A percentile compares a stretch with the other conserved stretches of the same genome.
phyloP scores from a whole-genome alignment of 768 basidiomycete genomes.

The Melanogaster broomeanus region DNA sequence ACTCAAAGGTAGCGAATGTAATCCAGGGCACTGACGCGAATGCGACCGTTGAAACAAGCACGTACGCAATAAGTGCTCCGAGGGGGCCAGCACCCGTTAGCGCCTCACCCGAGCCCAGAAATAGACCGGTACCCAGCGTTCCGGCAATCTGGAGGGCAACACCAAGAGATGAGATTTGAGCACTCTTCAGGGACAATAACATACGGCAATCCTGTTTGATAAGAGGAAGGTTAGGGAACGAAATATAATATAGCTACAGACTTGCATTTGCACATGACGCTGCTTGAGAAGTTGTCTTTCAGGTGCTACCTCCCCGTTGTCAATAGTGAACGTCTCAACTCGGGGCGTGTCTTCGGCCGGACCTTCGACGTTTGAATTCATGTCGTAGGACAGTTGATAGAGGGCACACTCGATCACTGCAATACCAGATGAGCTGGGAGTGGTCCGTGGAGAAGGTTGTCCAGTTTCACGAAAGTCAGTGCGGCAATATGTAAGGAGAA shows the following conservation, averaged over 20 bases:
- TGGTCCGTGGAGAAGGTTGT: background rate
- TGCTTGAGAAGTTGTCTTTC: conserved; percentile 48
- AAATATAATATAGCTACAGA: conserved; percentile 3
- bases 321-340: too few species aligned
- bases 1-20: conserved; percentile 26
- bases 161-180: background rate
- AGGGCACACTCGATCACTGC: too few species aligned
- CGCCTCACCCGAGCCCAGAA: conserved; percentile 68
- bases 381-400: too few species aligned
- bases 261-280: conserved; percentile 78
- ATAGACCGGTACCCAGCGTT: conserved; percentile 74
- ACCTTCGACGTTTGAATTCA: too few species aligned
- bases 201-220: conserved; percentile 58
- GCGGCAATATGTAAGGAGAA: too few species aligned
- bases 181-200: conserved; percentile 17
- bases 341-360: too few species aligned
- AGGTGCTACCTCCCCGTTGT: too few species aligned
- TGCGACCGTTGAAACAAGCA: conserved; percentile 63
- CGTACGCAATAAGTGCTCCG: conserved; percentile 66
- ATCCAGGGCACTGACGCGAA: conserved; percentile 49
- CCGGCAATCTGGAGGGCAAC: conserved; percentile 61
- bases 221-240: background rate
- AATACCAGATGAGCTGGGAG: too few species aligned
- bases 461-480: too few species aligned
- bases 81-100: conserved; percentile 62